Percentiles rank a stretch among this genome's conserved stretches.
These are phyloP conservation scores for Pyrenochaeta sp. DNA, from an alignment of 2,329 filamentous ascomycete genomes.

Conservation along the genomic window DNA sequence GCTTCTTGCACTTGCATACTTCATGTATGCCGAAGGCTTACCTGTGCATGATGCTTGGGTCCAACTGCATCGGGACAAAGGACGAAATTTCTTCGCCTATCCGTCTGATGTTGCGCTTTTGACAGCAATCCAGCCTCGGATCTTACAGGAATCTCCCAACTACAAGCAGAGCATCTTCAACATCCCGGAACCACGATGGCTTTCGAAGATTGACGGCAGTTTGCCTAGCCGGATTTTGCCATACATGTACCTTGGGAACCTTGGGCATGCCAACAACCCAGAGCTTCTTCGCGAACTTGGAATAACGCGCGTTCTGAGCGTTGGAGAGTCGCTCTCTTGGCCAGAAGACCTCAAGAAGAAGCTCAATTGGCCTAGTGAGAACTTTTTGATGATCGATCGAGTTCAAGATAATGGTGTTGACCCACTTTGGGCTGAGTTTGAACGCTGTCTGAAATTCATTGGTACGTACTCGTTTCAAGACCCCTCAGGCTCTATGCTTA, in stretches of 20 bases:
- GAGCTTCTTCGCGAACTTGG: slow-evolving; percentile 80
- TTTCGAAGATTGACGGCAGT: slow-evolving; percentile 84
- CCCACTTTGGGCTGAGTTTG: slow-evolving; percentile 84
- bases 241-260: slow-evolving; percentile 96
- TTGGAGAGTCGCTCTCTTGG: slow-evolving; percentile 90
- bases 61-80: slow-evolving; percentile 78
- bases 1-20: slow-evolving; percentile 88
- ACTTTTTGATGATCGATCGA: slow-evolving; percentile 80
- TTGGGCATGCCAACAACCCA: slow-evolving; percentile 93
- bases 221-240: slow-evolving; percentile 87
- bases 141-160: slow-evolving; percentile 75
- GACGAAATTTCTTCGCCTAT: slow-evolving; percentile 96
- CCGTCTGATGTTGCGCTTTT: slow-evolving; percentile 86
- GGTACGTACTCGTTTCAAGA: slow-evolving; percentile 65
- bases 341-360: slow-evolving; percentile 65
- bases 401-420: slow-evolving; percentile 98
- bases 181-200: slow-evolving; percentile 78
- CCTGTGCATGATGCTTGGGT: slow-evolving; percentile 89
- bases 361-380: slow-evolving; percentile 77
- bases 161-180: slow-evolving; percentile 59
- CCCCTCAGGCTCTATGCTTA: slow-evolving; percentile 11
- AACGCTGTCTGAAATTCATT: slow-evolving; percentile 88
- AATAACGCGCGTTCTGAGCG: slow-evolving; percentile 87
- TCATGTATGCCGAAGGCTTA: slow-evolving; percentile 86
- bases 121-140: slow-evolving; percentile 76